Evolutionary conservation across 1,284 basidiomycete species (phyloP).

Genomic region (Omphalotus olearius): DNA sequence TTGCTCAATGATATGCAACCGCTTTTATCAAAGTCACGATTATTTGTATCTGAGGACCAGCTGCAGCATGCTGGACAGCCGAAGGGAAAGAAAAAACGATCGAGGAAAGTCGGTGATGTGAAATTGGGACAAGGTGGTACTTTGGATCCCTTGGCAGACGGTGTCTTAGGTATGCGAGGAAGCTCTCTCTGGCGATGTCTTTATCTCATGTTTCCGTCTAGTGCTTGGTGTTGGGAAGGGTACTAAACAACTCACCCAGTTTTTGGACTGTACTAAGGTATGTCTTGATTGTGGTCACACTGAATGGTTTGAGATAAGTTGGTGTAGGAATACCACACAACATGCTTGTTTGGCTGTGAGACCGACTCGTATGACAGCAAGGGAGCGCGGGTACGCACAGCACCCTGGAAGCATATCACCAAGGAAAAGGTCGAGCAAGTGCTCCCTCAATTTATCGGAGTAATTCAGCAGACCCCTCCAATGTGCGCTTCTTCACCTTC

Average conservation of each 20-base stretch:
- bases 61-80: conserved; percentile 30
- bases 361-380: conserved; percentile 95
- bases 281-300: conserved; percentile 10
- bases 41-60: conserved; percentile 71
- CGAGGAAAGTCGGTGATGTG: conserved; percentile 42
- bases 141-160: conserved; percentile 95
- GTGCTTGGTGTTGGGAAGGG: conserved; percentile 90
- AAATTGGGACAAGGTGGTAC: conserved; percentile 95
- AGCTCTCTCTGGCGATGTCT: conserved; percentile 4
- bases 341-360: conserved; percentile 88
- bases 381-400: conserved; percentile 71
- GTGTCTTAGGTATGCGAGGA: conserved; percentile 65
- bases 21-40: conserved; percentile 70
- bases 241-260: conserved; percentile 84
- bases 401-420: conserved; percentile 84
- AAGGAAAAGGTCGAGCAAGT: conserved; percentile 68
- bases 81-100: conserved; percentile 30
- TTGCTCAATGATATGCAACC: conserved; percentile 85
- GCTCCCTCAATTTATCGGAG: conserved; percentile 79
- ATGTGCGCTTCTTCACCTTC: conserved; percentile 55
- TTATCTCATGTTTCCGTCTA: conserved; percentile 28
- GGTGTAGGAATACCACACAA: conserved; percentile 84
- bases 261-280: conserved; percentile 92
- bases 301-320: conserved; percentile 2
- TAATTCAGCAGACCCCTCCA: conserved; percentile 87